These are phyloP conservation scores for Cladosporium sp. DNA, from an alignment of 2,329 filamentous ascomycete genomes.

Conservation along the genomic window DNA sequence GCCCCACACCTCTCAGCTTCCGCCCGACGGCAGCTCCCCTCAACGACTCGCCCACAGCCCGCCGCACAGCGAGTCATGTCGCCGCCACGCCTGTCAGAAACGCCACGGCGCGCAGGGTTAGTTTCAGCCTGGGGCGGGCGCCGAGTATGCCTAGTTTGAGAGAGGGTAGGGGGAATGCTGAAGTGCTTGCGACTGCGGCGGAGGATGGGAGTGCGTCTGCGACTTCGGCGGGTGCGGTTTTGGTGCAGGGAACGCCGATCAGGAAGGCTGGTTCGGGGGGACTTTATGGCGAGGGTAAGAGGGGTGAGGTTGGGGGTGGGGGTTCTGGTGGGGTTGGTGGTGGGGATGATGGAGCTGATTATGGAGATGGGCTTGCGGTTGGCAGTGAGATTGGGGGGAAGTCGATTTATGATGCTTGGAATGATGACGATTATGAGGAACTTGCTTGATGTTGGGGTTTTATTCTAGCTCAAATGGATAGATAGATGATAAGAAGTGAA, in stretches of 20 bases:
- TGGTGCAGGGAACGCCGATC: conserved; percentile 14
- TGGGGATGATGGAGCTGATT: conserved; percentile 4
- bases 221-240: not conserved
- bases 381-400: not conserved
- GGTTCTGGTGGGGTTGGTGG: conserved; percentile 1
- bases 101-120: not conserved
- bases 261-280: conserved; percentile 5
- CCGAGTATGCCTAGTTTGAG: not conserved
- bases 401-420: conserved; percentile 30
- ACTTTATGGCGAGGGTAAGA: not conserved
- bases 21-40: not conserved
- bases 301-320: conserved; percentile 2
- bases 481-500: conserved; percentile 6
- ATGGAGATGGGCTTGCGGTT: not conserved
- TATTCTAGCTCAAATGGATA: no score
- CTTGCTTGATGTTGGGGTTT: conserved; percentile 18
- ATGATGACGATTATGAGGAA: conserved; percentile 40
- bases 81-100: conserved; percentile 15
- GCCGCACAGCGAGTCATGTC: conserved; percentile 14
- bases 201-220: not conserved
- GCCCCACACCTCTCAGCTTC: not conserved
- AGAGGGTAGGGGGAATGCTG: not conserved
- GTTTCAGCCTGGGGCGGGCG: not conserved
- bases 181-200: not conserved
- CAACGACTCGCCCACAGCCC: conserved; percentile 20